A percentile compares a stretch with the other conserved stretches of the same genome.
Conservation (phyloP, 2,329 filamentous ascomycete genomes). For the Plectosphaerella cucumerina region DNA sequence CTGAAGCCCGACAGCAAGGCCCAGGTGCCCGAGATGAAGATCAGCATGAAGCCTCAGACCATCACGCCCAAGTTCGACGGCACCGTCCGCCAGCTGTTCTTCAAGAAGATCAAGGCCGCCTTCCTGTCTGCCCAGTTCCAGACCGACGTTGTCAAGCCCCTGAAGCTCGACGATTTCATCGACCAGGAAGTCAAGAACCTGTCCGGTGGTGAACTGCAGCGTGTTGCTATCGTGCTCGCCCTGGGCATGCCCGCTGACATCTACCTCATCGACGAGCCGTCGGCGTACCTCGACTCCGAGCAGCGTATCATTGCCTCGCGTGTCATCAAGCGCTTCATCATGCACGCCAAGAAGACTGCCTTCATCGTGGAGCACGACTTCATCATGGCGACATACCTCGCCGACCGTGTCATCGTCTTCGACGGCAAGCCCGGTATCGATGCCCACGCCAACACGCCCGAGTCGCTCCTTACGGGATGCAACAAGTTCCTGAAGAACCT, state of each 20-base stretch:
- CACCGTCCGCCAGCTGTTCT: slow-evolving; percentile 95
- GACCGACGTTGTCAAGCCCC: slow-evolving; percentile 98
- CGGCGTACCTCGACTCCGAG: slow-evolving; percentile 96
- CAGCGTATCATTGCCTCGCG: slow-evolving; percentile 96
- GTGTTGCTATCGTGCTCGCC: slow-evolving; percentile 96
- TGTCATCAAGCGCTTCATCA: slow-evolving; percentile 99
- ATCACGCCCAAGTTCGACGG: slow-evolving; percentile 98
- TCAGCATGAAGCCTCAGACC: slow-evolving; percentile 99
- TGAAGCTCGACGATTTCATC: slow-evolving; percentile 98
- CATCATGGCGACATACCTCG: slow-evolving; percentile 78
- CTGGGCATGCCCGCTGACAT: slow-evolving; percentile 95
- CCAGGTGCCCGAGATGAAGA: slow-evolving; percentile 87
- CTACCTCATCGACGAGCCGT: slow-evolving; percentile 97
- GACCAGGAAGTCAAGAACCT: slow-evolving; percentile 99
- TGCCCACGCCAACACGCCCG: slow-evolving; percentile 81
- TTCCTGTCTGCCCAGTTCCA: slow-evolving; percentile 98
- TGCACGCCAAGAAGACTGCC: slow-evolving; percentile 99
- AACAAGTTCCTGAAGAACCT: slow-evolving; percentile 96
- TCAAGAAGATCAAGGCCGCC: slow-evolving; percentile 98
- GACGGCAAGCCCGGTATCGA: slow-evolving; percentile 89
- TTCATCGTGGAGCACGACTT: slow-evolving; percentile 99
- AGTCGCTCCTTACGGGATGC: slow-evolving; percentile 91
- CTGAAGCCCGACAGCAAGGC: slow-evolving; percentile 81
- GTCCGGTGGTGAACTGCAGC: slow-evolving; percentile 98
- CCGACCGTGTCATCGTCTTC: slow-evolving; percentile 97